Base-by-base conservation (phyloP, 805 yeast genomes). In the Barnettozyma botsteinii region DNA sequence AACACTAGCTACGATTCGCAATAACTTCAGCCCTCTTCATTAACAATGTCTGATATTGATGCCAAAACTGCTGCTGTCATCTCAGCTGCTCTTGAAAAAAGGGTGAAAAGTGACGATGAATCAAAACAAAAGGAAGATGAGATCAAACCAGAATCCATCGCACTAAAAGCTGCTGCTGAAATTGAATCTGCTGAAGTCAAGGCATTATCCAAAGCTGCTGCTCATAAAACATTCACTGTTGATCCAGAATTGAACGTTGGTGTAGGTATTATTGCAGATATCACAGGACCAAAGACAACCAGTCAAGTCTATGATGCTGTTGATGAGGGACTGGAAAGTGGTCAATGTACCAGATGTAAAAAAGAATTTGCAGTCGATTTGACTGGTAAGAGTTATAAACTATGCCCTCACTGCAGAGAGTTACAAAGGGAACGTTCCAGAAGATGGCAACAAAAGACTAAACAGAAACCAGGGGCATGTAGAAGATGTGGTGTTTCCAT, bases 61-160 rank as follows among this genome's bases (percentile, higher is more conserved):
- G 33, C 47, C 11, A 48, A 34, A 32, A 38, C 50, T 11, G 61
- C 53, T 9, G 55, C 51, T 22, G 57, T 50, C 14, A 55, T 45
- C 22, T 50, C 54, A 8, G 50, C 43, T 13, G 58, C 52, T 14
- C 43, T 50, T 35, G 48, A 50, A 45, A 55, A 45, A 65, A 62
- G 40, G 80, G 75, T 40, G 21, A 38, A 47, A 40, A 38, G 38
- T 13, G 50, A 44, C 21, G 36, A 25, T 89, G 89, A 55, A 79
- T 87, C 12, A 86, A 88, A 38, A 15, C 35, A 21, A 89, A 89
- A 53, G 79, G 88, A 12, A 86, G 88, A 43, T 83, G 80, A 24
- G 87, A 81, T 67, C 81, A 89, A 64, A 72, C 19, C 66, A 25
- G 30, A 39, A 20, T 14, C 26, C 20, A 17, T n/a, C 6, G 29